Evolutionary conservation across 192 early-diverging fungal genomes (phyloP).

Genomic region (Entomortierella beljakovae): DNA sequence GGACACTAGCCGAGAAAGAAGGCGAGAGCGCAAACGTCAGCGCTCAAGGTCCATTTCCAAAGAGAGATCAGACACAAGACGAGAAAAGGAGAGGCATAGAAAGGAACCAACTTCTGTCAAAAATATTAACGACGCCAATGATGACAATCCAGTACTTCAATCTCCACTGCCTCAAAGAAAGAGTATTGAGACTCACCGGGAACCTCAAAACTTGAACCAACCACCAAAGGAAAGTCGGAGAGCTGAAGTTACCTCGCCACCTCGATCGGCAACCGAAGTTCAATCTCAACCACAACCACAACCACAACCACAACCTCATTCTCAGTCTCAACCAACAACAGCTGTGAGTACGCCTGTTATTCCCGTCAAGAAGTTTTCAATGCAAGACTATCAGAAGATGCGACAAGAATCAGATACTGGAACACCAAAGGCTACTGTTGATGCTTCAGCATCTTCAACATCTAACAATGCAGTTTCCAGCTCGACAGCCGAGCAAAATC

Average conservation of each 20-base stretch:
- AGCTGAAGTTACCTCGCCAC: neutral
- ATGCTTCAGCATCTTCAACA: slow-evolving; percentile 1
- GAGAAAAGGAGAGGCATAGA: slow-evolving; percentile 6
- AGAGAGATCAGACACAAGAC: neutral
- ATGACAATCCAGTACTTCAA: neutral
- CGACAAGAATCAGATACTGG: slow-evolving; percentile 5
- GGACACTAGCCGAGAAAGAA: slow-evolving; percentile 5
- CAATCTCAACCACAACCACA: neutral
- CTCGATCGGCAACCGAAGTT: neutral
- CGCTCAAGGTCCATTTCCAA: slow-evolving; percentile 11
- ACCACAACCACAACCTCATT: neutral
- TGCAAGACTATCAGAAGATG: slow-evolving; percentile 8
- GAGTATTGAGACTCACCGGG: neutral
- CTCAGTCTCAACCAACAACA: neutral
- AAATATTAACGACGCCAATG: neutral
- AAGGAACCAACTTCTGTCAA: neutral
- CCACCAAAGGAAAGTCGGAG: neutral
- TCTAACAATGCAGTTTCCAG: neutral
- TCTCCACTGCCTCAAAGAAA: neutral
- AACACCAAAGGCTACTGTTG: slow-evolving; percentile 9
- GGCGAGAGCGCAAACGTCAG: slow-evolving; percentile 7
- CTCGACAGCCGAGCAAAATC: neutral
- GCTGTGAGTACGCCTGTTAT: neutral
- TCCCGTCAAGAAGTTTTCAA: slow-evolving; percentile 11
- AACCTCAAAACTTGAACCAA: neutral